Evolutionary conservation across 306 rosid genomes (phyloP).

Genomic region (Leucaena leucocephala): DNA sequence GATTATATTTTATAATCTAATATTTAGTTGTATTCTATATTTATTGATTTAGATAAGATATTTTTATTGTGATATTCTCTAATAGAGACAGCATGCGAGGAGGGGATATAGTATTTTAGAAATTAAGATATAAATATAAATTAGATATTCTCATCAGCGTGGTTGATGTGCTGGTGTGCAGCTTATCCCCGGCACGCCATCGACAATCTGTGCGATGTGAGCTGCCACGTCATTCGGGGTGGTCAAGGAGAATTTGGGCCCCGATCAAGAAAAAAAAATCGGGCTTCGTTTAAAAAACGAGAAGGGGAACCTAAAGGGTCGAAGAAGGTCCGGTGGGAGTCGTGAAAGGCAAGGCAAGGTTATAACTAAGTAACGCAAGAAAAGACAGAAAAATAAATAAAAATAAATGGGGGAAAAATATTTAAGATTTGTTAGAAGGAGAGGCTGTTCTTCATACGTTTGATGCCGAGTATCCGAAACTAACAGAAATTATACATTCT

Average conservation of each 20-base stretch:
- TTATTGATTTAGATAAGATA: too few species aligned
- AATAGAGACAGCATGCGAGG: too few species aligned
- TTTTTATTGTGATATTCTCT: too few species aligned
- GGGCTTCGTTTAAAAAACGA: background rate
- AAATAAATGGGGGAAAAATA: background rate
- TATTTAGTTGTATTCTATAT: too few species aligned
- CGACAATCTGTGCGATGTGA: background rate
- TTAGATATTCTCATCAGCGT: too few species aligned
- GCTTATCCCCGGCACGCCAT: background rate
- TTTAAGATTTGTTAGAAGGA: slow-evolving; percentile 7
- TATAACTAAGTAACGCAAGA: background rate
- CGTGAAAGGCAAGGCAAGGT: slow-evolving; percentile 16
- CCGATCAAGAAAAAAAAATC: background rate
- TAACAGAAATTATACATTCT: slow-evolving; percentile 53
- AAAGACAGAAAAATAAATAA: background rate
- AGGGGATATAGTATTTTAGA: too few species aligned
- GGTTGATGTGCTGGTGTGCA: too few species aligned
- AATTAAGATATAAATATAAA: too few species aligned
- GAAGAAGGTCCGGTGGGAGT: background rate
- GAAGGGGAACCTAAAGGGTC: background rate
- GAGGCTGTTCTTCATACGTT: slow-evolving; percentile 58
- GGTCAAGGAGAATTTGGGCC: slow-evolving; percentile 1
- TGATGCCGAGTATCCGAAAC: slow-evolving; percentile 64
- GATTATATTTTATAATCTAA: too few species aligned
- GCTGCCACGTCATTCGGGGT: background rate